Percentiles rank a stretch among this genome's conserved stretches.
Conservation (phyloP, 345 rosid genomes). For the Draba incana region DNA sequence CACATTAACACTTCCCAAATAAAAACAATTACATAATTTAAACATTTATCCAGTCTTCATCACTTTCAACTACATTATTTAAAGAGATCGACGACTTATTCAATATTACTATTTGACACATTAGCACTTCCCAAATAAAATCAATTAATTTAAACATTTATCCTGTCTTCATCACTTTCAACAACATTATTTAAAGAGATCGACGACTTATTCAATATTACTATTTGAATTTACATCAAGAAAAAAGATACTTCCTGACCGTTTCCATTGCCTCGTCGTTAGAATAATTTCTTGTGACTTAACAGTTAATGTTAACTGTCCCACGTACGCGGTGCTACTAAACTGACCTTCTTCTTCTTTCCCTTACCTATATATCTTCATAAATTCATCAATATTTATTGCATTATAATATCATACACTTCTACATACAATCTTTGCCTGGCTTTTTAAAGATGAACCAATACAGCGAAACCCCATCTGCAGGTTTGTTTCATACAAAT, state of each 20-base stretch:
- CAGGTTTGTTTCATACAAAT: conserved; percentile 29
- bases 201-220: neutral
- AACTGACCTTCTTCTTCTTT: conserved; percentile 32
- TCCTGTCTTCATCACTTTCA: too few relatives aligned
- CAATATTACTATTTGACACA: too few relatives aligned
- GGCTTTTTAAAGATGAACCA: conserved; percentile 32
- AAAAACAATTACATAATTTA: neutral
- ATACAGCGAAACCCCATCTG: conserved; percentile 30
- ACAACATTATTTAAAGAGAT: too few relatives aligned
- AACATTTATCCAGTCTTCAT: neutral
- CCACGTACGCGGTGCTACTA: conserved; percentile 33
- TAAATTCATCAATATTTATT: neutral
- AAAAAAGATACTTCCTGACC: conserved; percentile 17
- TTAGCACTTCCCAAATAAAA: too few relatives aligned
- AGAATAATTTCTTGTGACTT: conserved; percentile 3
- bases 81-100: too few relatives aligned
- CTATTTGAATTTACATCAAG: neutral
- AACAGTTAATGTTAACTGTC: neutral
- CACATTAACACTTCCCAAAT: neutral
- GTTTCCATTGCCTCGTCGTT: neutral
- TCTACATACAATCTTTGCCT: neutral
- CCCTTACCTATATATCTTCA: neutral
- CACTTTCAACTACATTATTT: neutral
- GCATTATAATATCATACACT: too few relatives aligned
- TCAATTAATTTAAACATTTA: too few relatives aligned